phyloP scores from a whole-genome alignment of 106 monocot genomes.

The Platanthera guangdongensis region DNA sequence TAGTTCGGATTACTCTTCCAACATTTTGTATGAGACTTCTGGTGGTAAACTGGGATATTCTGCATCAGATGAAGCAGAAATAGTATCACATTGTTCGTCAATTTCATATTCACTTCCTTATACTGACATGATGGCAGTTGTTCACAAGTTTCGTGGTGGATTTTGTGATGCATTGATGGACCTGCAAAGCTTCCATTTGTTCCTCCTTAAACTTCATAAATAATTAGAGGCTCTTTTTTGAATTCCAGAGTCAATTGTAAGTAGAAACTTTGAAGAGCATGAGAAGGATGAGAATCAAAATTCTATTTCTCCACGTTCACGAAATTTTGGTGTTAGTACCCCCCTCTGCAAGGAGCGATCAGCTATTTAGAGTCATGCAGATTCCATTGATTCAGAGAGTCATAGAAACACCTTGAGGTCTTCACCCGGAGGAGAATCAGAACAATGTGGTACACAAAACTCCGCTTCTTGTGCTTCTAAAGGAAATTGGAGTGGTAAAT shows the following conservation, averaged over 20 bases:
- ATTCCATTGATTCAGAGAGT: slow-evolving; percentile 33
- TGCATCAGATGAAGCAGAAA: slow-evolving; percentile 22
- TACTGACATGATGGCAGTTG: slow-evolving; percentile 23
- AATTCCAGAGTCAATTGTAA: slow-evolving; percentile 48
- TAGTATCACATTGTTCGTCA: background rate
- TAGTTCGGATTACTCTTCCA: no score
- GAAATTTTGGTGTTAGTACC: slow-evolving; percentile 20
- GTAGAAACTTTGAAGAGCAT: slow-evolving; percentile 41
- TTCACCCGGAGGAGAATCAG: slow-evolving; percentile 19
- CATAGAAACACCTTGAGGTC: slow-evolving; percentile 31
- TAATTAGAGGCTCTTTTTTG: slow-evolving; percentile 51
- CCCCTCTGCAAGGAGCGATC: slow-evolving; percentile 22
- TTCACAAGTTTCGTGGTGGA: slow-evolving; percentile 75
- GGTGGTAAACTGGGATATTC: slow-evolving; percentile 64
- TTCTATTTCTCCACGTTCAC: slow-evolving; percentile 6
- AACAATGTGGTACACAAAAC: slow-evolving; percentile 42
- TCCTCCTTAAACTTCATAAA: slow-evolving; percentile 57
- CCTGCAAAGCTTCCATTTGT: slow-evolving; percentile 72
- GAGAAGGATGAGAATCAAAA: slow-evolving; percentile 72
- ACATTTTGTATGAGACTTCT: no score
- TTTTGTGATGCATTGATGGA: slow-evolving; percentile 77
- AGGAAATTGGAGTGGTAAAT: slow-evolving; percentile 54
- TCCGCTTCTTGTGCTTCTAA: slow-evolving; percentile 39
- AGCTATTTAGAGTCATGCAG: slow-evolving; percentile 15
- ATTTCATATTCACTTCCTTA: slow-evolving; percentile 26